phyloP scores from a whole-genome alignment of 768 basidiomycete species.

The Saitozyma podzolica region DNA sequence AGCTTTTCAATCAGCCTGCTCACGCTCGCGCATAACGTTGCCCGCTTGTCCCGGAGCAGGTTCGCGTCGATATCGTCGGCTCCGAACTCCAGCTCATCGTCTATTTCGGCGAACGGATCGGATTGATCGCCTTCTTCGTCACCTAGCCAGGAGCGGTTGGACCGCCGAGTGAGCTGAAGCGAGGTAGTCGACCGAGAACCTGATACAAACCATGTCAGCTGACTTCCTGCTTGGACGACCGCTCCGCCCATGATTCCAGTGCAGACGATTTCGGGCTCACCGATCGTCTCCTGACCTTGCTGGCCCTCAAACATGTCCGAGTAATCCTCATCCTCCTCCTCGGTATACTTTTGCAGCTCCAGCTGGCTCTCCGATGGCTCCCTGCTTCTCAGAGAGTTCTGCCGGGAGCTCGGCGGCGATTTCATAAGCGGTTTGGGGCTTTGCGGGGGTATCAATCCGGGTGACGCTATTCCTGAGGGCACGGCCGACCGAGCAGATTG shows the following conservation, averaged over 20 bases:
- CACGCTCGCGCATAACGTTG: slow-evolving; percentile 76
- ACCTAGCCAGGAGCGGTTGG: slow-evolving; percentile 85
- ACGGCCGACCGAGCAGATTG: not conserved
- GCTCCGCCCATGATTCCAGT: too few relatives aligned
- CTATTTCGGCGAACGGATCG: slow-evolving; percentile 95
- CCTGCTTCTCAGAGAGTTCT: slow-evolving; percentile 33
- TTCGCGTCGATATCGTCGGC: slow-evolving; percentile 84
- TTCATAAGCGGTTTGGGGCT: slow-evolving; percentile 16
- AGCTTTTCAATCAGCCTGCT: slow-evolving; percentile 65
- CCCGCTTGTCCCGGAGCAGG: slow-evolving; percentile 88
- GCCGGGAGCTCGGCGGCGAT: slow-evolving; percentile 31
- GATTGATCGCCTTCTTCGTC: slow-evolving; percentile 86
- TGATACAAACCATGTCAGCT: not conserved
- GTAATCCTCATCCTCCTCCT: slow-evolving; percentile 88
- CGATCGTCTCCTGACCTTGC: slow-evolving; percentile 3
- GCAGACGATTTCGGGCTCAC: slow-evolving; percentile 5
- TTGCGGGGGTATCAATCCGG: not conserved
- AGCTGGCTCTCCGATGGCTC: slow-evolving; percentile 37
- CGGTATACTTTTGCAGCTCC: slow-evolving; percentile 81
- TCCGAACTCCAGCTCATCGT: slow-evolving; percentile 72
- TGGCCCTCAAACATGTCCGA: slow-evolving; percentile 77
- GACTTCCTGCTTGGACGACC: too few relatives aligned
- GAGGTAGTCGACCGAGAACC: slow-evolving; percentile 57
- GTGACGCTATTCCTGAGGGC: not conserved
- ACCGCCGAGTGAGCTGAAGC: slow-evolving; percentile 78